phyloP scores from a whole-genome alignment of 2,329 filamentous ascomycete species.

The Epichloe aotearoae region DNA sequence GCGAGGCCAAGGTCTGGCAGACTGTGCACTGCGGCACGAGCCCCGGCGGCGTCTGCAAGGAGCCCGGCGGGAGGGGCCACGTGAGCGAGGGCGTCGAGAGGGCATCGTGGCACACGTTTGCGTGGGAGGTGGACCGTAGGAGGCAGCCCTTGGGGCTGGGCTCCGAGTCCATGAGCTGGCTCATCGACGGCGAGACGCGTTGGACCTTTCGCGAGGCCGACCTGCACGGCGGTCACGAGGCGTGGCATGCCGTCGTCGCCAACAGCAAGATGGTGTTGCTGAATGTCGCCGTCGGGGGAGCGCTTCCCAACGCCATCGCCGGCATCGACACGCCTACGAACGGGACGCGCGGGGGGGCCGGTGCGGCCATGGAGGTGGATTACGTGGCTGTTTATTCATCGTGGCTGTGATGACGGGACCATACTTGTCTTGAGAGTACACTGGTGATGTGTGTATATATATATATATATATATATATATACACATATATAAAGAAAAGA shows the following conservation, averaged over 20 bases:
- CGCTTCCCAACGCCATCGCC: conserved; percentile 22
- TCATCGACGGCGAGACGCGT: conserved; percentile 17
- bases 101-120: conserved; percentile 20
- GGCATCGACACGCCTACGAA: conserved; percentile 20
- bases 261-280: conserved; percentile 22
- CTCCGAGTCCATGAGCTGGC: conserved; percentile 22
- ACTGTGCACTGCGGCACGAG: conserved; percentile 29
- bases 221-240: conserved; percentile 10
- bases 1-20: conserved; percentile 19
- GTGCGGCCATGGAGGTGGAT: conserved; percentile 24
- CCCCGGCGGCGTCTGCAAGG: conserved; percentile 27
- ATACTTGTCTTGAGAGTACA: no score
- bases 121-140: conserved; percentile 20
- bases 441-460: no score
- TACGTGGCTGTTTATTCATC: conserved; percentile 24
- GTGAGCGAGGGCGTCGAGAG: conserved; percentile 10
- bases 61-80: conserved; percentile 22
- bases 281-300: conserved; percentile 27
- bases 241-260: conserved; percentile 20
- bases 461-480: no score
- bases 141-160: background rate
- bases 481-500: no score
- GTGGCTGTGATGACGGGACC: background rate
- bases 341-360: conserved; percentile 18
- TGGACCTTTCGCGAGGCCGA: conserved; percentile 16